Base-by-base conservation (phyloP, 2,329 filamentous ascomycete genomes). In the Fusarium sp. region DNA sequence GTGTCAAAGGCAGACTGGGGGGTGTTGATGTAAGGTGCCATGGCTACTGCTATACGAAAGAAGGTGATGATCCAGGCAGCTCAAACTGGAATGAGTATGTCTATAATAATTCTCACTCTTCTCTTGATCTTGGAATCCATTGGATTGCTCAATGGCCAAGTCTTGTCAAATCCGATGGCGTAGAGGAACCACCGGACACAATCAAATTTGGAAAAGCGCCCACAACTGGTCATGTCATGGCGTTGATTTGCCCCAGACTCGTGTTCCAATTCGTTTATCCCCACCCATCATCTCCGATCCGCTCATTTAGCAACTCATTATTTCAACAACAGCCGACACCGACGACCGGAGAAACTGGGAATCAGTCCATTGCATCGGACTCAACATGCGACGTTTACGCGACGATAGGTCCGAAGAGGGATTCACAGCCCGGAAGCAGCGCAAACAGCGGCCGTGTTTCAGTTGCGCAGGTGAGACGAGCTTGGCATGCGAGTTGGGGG, bases 1-100 rank as follows among this genome's bases (percentile, higher is more conserved):
- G 27, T 20, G 24, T 64, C 61, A 24, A 44, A 44, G 49, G 24
- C 46, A 44, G 61, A 56, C 16, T 64, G 49, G 51, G 40, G 49
- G 36, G 27, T 31, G 51, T 64, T 64, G 51, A 64, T 64, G 61
- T 58, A 64, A 16, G 61, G 61, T 33, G 61, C 61, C 61, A 58
- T 64, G 31, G 24, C 51, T 64, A 27, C 74, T 66, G n/a, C 1
- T 44, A 20, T n/a, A 44, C 16, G 12, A 36, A 40, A n/a, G 59
- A 55, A 40, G 35, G 46, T 62, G 44, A 40, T 51, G 44, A 38
- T 27, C 10, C 27, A 29, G 22, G 20, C 17, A 55, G 7, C 27
- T 22, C 24, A n/a, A 53, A 10, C 51, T 53, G 42, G 31, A 40
- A 2, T 2, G 44, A 38, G 10, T 44, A 38, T 22, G 6, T 1